phyloP scores from a whole-genome alignment of 75 land plant species.

The Picea sitchensis region DNA sequence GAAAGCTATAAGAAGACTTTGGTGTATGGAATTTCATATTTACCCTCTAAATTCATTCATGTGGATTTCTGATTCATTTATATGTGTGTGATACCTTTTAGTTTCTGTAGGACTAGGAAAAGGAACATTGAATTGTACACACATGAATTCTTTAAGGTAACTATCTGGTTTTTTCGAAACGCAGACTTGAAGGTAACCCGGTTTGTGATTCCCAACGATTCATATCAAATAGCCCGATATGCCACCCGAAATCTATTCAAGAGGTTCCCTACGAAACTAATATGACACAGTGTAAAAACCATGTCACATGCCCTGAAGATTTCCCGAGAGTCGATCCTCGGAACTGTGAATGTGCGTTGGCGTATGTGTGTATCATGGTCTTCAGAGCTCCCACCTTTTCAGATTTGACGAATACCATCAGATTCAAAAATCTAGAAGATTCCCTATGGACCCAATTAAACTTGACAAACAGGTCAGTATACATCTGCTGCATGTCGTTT shows the following conservation, averaged over 20 bases:
- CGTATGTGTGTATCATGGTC: constrained; percentile 45
- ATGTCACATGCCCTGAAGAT: constrained; percentile 29
- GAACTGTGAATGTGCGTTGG: constrained; percentile 58
- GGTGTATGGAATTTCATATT: constrained; percentile 26
- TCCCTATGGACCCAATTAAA: background rate
- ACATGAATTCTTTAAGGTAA: background rate
- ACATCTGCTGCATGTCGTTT: constrained; percentile 17
- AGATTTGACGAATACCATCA: constrained; percentile 24
- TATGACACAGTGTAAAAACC: constrained; percentile 28
- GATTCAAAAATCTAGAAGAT: constrained; percentile 37
- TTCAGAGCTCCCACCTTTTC: constrained; percentile 52
- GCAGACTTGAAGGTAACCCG: constrained; percentile 62
- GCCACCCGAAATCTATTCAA: constrained; percentile 23
- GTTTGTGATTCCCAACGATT: constrained; percentile 20
- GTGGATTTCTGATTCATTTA: constrained; percentile 9
- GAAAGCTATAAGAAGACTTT: constrained; percentile 24
- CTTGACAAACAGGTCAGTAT: constrained; percentile 35
- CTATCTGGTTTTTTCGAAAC: background rate
- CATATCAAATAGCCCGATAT: constrained; percentile 20
- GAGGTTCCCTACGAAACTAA: constrained; percentile 36
- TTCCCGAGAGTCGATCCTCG: constrained; percentile 40
- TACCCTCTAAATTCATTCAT: background rate
- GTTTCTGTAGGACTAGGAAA: too few relatives aligned
- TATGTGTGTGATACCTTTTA: background rate
- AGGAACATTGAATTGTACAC: too few relatives aligned